These are phyloP conservation scores for Fusarium sp. DNA, from an alignment of 2,329 filamentous ascomycete species.

Conservation along the genomic window DNA sequence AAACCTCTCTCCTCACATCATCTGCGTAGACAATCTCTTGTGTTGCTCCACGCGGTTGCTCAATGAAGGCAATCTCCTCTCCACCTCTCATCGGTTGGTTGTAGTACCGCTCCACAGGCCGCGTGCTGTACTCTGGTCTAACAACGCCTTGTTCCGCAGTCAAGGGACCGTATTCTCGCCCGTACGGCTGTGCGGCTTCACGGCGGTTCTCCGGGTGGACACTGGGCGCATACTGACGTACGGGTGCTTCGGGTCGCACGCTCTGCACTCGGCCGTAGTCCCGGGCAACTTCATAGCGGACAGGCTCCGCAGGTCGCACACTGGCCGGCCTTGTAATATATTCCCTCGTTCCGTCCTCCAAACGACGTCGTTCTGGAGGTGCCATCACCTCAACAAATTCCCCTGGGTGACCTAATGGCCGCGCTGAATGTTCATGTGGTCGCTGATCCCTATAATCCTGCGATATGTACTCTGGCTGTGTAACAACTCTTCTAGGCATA, in stretches of 20 bases:
- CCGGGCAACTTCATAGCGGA: conserved; percentile 57
- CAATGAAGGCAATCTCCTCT: conserved; percentile 60
- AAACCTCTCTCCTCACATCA: conserved; percentile 54
- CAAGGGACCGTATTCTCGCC: conserved; percentile 48
- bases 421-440: conserved; percentile 69
- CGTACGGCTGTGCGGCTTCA: conserved; percentile 51
- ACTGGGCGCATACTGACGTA: conserved; percentile 48
- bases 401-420: conserved; percentile 57
- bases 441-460: conserved; percentile 67
- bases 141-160: conserved; percentile 45
- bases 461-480: conserved; percentile 69
- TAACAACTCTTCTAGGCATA: conserved; percentile 68
- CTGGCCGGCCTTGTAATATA: conserved; percentile 68
- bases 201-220: conserved; percentile 48
- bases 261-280: conserved; percentile 61
- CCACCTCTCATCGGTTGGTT: conserved; percentile 51
- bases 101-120: conserved; percentile 60
- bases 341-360: conserved; percentile 64
- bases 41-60: conserved; percentile 56
- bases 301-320: conserved; percentile 65
- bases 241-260: conserved; percentile 53
- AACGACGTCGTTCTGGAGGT: conserved; percentile 55
- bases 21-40: conserved; percentile 62
- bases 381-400: conserved; percentile 64
- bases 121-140: conserved; percentile 55